These are phyloP conservation scores for Chamaecyparis obtusa DNA, from an alignment of 75 land plant genomes.

Conservation along the genomic window DNA sequence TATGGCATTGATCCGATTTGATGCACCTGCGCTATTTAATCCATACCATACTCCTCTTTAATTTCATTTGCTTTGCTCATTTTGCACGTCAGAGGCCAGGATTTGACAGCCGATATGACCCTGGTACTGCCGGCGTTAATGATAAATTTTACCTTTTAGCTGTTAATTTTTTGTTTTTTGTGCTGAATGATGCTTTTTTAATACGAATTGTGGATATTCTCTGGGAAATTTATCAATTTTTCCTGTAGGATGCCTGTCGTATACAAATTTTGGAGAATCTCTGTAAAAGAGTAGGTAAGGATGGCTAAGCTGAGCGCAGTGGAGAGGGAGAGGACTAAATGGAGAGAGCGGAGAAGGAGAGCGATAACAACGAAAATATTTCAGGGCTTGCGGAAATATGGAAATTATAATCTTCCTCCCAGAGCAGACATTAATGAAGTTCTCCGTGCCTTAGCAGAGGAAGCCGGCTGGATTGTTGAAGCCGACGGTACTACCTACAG, in stretches of 20 bases:
- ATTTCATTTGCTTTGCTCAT: background rate
- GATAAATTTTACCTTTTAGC: background rate
- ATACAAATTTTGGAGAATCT: background rate
- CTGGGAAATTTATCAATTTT: background rate
- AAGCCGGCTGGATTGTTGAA: conserved; percentile 4
- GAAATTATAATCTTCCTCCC: background rate
- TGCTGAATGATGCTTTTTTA: no score
- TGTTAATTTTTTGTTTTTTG: background rate
- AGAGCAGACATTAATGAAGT: background rate
- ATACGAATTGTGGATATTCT: no score
- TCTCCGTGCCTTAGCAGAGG: background rate
- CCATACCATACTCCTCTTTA: no score
- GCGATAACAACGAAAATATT: background rate
- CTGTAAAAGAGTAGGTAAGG: background rate
- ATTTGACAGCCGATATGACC: background rate
- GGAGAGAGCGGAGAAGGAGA: background rate
- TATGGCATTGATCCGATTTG: no score
- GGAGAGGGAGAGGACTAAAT: background rate
- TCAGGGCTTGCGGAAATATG: background rate
- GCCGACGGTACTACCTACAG: background rate
- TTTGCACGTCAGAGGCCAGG: background rate
- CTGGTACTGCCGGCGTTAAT: no score
- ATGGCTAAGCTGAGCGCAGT: background rate
- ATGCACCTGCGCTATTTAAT: no score
- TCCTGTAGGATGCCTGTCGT: background rate